Evolutionary conservation across 768 basidiomycete genomes (phyloP).

Genomic region (Mycena rebaudengoi): DNA sequence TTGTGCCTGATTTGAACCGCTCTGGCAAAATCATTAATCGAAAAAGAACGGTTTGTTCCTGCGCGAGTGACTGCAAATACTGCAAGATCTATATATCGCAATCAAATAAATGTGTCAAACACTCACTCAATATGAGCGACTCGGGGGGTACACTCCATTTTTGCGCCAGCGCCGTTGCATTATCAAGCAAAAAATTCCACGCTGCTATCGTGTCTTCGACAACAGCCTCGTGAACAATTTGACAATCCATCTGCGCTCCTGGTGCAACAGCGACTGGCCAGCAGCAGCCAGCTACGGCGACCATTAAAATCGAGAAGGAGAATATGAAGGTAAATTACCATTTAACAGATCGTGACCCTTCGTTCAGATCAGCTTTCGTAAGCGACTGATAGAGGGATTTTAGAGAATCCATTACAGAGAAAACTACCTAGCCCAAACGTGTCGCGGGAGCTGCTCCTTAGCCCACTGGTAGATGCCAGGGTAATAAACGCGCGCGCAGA

Average conservation of each 20-base stretch:
- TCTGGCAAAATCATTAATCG: slow-evolving; percentile 3
- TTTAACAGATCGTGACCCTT: no score
- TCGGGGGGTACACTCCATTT: slow-evolving; percentile 3
- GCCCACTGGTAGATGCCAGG: no score
- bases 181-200: slow-evolving; percentile 5
- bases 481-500: no score
- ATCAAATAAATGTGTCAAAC: background rate
- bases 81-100: background rate
- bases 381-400: no score
- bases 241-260: slow-evolving; percentile 45
- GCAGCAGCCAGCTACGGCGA: slow-evolving; percentile 39
- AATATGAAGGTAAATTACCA: no score
- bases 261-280: slow-evolving; percentile 54
- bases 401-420: no score
- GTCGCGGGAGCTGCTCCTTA: no score
- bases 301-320: no score
- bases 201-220: background rate
- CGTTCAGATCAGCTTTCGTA: no score
- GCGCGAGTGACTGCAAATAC: background rate
- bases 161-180: background rate
- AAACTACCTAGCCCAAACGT: no score
- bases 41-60: background rate
- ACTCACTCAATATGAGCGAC: background rate
- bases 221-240: slow-evolving; percentile 38
- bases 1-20: background rate